These are phyloP conservation scores for Sporisorium reilianum DNA, from an alignment of 1,284 basidiomycete species.

Conservation along the genomic window DNA sequence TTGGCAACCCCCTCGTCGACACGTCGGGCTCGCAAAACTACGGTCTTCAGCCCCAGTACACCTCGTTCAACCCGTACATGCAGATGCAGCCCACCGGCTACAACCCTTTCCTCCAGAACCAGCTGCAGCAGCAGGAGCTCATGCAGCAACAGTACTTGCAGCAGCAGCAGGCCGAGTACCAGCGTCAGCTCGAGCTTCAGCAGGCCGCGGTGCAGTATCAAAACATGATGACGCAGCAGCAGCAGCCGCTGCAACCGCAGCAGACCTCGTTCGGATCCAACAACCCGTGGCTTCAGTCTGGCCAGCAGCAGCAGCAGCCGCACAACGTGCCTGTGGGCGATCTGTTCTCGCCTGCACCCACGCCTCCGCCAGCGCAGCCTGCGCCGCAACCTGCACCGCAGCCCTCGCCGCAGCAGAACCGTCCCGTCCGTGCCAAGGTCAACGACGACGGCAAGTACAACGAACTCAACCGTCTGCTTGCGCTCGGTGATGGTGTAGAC, in stretches of 20 bases:
- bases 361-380: slow-evolving; percentile 33
- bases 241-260: slow-evolving; percentile 71
- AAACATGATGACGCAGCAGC: slow-evolving; percentile 70
- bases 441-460: slow-evolving; percentile 50
- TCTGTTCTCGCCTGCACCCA: slow-evolving; percentile 52
- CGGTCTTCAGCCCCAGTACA: slow-evolving; percentile 72
- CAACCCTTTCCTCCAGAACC: slow-evolving; percentile 69
- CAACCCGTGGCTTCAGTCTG: slow-evolving; percentile 78
- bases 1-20: slow-evolving; percentile 61
- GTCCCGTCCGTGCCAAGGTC: slow-evolving; percentile 45
- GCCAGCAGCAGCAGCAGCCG: slow-evolving; percentile 51
- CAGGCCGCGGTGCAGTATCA: slow-evolving; percentile 70
- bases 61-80: slow-evolving; percentile 73
- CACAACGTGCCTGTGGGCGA: slow-evolving; percentile 62
- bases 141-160: slow-evolving; percentile 72
- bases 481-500: slow-evolving; percentile 65
- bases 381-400: slow-evolving; percentile 19
- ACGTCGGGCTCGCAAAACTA: slow-evolving; percentile 49
- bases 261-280: slow-evolving; percentile 82
- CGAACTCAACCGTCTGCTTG: slow-evolving; percentile 66
- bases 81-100: slow-evolving; percentile 71
- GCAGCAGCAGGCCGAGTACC: slow-evolving; percentile 67
- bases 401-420: slow-evolving; percentile 30
- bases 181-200: slow-evolving; percentile 69
- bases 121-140: slow-evolving; percentile 79